A percentile compares a stretch with the other conserved stretches of the same genome.
Evolutionary conservation across 2,329 filamentous ascomycete species (phyloP).

Genomic region (Cladosporium phlei): DNA sequence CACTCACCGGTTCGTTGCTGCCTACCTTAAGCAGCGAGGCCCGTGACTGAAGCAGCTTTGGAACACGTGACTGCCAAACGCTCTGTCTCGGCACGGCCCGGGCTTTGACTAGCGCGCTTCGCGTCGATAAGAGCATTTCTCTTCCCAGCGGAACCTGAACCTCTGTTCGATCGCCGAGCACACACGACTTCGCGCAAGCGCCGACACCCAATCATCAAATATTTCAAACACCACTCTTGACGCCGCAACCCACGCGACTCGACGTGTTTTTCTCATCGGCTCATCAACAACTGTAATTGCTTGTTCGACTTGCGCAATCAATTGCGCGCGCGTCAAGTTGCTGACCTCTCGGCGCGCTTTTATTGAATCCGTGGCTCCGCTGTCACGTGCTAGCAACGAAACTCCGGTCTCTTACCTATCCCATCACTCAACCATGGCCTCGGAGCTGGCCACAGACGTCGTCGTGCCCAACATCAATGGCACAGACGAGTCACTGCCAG

Average conservation of each 20-base stretch:
- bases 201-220: slow-evolving; percentile 13
- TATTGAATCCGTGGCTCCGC: slow-evolving; percentile 6
- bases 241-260: slow-evolving; percentile 10
- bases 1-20: too few relatives aligned
- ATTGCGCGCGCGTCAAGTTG: slow-evolving; percentile 9
- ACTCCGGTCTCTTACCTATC: slow-evolving; percentile 7
- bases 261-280: slow-evolving; percentile 8
- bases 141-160: slow-evolving; percentile 13
- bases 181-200: slow-evolving; percentile 16
- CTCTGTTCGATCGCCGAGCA: slow-evolving; percentile 18
- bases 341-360: slow-evolving; percentile 11
- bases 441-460: slow-evolving; percentile 14
- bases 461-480: slow-evolving; percentile 12
- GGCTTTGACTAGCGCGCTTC: slow-evolving; percentile 7
- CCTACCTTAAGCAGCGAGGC: neutral
- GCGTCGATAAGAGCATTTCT: slow-evolving; percentile 13
- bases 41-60: too few relatives aligned
- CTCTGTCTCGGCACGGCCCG: neutral
- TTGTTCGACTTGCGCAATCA: slow-evolving; percentile 11
- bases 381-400: slow-evolving; percentile 11
- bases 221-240: slow-evolving; percentile 8
- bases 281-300: slow-evolving; percentile 11
- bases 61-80: too few relatives aligned
- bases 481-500: slow-evolving; percentile 7
- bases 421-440: slow-evolving; percentile 15